phyloP scores from a whole-genome alignment of 495 filamentous ascomycete genomes.

The Oleoguttula mirabilis region DNA sequence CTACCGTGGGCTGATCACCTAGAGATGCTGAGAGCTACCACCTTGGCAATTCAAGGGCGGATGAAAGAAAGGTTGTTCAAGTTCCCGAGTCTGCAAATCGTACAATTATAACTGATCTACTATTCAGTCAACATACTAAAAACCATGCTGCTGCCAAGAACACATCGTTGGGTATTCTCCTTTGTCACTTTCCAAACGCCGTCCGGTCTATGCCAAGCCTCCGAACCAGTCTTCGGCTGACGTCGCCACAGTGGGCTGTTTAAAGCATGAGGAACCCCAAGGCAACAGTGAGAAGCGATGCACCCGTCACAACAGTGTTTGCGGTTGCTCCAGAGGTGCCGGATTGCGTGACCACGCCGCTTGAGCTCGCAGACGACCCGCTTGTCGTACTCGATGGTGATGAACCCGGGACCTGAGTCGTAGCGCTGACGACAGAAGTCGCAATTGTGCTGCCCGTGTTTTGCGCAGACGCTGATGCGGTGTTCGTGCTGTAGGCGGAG shows the following conservation, averaged over 20 bases:
- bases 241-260: not conserved
- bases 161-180: no score
- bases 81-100: no score
- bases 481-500: conserved; percentile 5
- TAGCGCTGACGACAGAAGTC: not conserved
- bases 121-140: no score
- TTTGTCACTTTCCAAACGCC: not conserved
- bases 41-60: no score
- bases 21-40: no score
- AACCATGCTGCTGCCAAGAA: no score
- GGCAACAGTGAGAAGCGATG: conserved; percentile 3
- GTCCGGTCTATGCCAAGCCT: not conserved
- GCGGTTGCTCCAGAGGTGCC: not conserved
- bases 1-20: no score
- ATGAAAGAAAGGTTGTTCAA: no score
- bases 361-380: not conserved
- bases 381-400: not conserved
- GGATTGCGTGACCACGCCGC: not conserved
- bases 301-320: conserved; percentile 2
- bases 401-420: conserved; percentile 4
- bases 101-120: no score
- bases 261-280: conserved; percentile 4
- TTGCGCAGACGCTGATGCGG: conserved; percentile 4
- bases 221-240: not conserved
- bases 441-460: not conserved